phyloP scores from a whole-genome alignment of 148 eudicot genomes.

The Silene conica region DNA sequence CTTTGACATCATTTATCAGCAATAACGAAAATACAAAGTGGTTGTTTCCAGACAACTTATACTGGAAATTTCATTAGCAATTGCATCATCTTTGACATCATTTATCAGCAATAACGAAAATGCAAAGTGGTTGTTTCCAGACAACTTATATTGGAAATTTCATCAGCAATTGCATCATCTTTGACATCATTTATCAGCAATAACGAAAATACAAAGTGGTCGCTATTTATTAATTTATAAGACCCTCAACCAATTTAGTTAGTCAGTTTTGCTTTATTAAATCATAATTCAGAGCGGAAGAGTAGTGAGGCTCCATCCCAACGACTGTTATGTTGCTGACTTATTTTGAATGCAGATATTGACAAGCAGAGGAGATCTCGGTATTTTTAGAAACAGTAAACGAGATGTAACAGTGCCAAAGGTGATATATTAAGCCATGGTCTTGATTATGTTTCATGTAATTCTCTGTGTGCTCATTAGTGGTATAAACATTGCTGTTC shows the following conservation, averaged over 20 bases:
- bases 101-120: background rate
- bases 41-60: no score
- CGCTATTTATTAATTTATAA: background rate
- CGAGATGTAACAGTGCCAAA: constrained; percentile 68
- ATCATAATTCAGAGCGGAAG: background rate
- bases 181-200: background rate
- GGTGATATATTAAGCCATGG: constrained; percentile 34
- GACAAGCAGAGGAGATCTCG: constrained; percentile 74
- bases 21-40: background rate
- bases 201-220: background rate
- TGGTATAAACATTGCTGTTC: background rate
- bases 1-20: background rate
- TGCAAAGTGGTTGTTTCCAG: no score
- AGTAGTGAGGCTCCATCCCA: background rate
- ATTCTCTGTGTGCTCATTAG: constrained; percentile 6
- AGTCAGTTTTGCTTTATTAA: background rate
- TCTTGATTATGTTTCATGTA: constrained; percentile 5
- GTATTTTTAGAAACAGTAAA: constrained; percentile 66
- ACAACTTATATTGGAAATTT: no score
- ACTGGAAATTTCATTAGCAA: background rate
- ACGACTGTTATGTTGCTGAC: constrained; percentile 1
- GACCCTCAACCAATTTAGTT: background rate
- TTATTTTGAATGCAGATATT: constrained; percentile 49
- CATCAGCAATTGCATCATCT: background rate
- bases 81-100: background rate